Conservation (phyloP, 2,329 filamentous ascomycete species). For the Botrytis paeoniae region DNA sequence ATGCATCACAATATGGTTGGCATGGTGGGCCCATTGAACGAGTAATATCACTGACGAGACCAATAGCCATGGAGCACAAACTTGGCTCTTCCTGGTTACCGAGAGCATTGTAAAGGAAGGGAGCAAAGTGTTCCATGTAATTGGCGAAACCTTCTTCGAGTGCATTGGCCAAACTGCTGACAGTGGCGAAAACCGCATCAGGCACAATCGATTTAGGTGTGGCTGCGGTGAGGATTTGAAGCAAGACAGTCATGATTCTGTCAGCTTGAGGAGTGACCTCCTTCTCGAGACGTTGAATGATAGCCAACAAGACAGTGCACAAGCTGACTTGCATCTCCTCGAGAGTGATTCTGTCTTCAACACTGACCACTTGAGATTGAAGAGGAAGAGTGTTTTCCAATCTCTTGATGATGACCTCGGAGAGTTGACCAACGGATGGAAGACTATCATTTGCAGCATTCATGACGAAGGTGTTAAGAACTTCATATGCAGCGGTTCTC, state of each 20-base stretch:
- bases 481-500: conserved; percentile 93
- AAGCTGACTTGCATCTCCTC: conserved; percentile 98
- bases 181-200: conserved; percentile 86
- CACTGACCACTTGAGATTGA: conserved; percentile 90
- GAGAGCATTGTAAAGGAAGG: conserved; percentile 90
- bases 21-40: conserved; percentile 86
- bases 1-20: conserved; percentile 92
- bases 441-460: conserved; percentile 87
- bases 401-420: conserved; percentile 84
- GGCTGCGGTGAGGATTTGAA: conserved; percentile 75
- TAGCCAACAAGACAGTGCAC: conserved; percentile 84
- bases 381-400: conserved; percentile 86
- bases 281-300: conserved; percentile 85
- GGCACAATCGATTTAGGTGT: conserved; percentile 89
- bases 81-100: conserved; percentile 93
- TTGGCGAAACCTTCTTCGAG: conserved; percentile 91
- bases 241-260: conserved; percentile 85
- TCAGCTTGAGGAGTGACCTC: conserved; percentile 89
- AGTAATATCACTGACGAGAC: conserved; percentile 93
- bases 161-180: conserved; percentile 87
- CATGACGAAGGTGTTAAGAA: conserved; percentile 89
- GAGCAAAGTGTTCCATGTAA: conserved; percentile 95
- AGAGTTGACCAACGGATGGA: conserved; percentile 74
- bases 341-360: conserved; percentile 92
- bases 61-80: conserved; percentile 95